Evolutionary conservation across 2,329 filamentous ascomycete genomes (phyloP).

Genomic region (Botrytis squamosa): DNA sequence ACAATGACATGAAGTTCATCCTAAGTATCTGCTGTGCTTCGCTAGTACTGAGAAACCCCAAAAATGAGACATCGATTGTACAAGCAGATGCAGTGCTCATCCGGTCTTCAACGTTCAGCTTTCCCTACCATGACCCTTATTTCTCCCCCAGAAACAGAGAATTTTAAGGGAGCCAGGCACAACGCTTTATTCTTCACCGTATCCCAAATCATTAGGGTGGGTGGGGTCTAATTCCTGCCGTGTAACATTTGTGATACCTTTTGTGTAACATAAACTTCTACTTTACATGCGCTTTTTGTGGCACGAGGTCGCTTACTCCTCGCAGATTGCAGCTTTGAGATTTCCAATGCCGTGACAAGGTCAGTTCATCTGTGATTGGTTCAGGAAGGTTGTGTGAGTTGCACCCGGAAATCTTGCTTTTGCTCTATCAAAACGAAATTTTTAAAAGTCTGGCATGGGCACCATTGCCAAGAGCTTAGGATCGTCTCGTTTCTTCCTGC

Average conservation of each 20-base stretch:
- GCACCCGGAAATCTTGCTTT: conserved; percentile 3
- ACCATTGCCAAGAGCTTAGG: not conserved
- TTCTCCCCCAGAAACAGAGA: not conserved
- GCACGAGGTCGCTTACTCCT: conserved; percentile 4
- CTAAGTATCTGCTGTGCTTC: conserved; percentile 17
- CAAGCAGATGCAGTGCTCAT: conserved; percentile 11
- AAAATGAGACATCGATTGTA: conserved; percentile 14
- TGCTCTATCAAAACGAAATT: not conserved
- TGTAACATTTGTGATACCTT: not conserved
- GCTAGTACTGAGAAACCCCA: conserved; percentile 17
- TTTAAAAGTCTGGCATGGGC: not conserved
- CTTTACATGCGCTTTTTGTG: not conserved
- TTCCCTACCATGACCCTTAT: conserved; percentile 8
- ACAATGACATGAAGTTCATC: conserved; percentile 19
- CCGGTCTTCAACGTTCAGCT: conserved; percentile 15
- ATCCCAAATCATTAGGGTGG: not conserved
- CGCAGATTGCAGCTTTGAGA: not conserved
- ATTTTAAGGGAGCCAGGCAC: not conserved
- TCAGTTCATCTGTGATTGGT: not conserved
- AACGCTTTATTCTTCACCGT: conserved; percentile 13
- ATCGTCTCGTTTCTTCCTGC: not conserved
- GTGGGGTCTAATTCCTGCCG: conserved; percentile 6
- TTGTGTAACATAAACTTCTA: not conserved
- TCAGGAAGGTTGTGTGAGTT: not conserved
- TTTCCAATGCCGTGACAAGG: conserved; percentile 7